Percentiles rank a stretch among this genome's conserved stretches.
Conservation (phyloP, 805 yeast genomes). For the Starmerella lactis-condensi region DNA sequence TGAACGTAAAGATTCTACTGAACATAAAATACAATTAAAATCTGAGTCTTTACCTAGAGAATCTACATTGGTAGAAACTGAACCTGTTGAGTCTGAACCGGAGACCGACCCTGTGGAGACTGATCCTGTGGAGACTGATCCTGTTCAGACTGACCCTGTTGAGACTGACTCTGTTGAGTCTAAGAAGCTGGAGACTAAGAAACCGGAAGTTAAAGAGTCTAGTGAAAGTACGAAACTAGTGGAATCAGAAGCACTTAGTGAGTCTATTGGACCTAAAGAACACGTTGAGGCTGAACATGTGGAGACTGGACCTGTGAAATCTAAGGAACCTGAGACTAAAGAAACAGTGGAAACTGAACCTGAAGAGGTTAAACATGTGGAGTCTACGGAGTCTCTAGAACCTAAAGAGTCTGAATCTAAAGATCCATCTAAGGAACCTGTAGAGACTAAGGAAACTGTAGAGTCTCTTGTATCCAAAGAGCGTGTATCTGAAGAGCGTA, state of each 20-base stretch:
- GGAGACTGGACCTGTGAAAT: background rate
- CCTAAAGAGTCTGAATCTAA: too few relatives aligned
- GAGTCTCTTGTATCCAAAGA: constrained; percentile 1
- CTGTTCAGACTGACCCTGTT: too few relatives aligned
- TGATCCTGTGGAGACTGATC: too few relatives aligned
- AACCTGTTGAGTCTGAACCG: too few relatives aligned
- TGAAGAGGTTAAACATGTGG: constrained; percentile 1
- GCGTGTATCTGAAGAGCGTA: too few relatives aligned
- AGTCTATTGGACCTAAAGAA: background rate
- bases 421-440: constrained; percentile 1
- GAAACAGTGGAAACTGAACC: constrained; percentile 1
- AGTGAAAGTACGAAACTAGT: background rate
- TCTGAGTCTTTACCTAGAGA: too few relatives aligned
- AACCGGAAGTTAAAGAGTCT: background rate
- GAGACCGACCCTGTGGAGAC: too few relatives aligned
- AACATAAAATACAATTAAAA: too few relatives aligned
- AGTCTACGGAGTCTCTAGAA: background rate
- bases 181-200: too few relatives aligned
- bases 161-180: too few relatives aligned
- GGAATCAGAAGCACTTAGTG: background rate
- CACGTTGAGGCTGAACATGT: background rate
- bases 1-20: too few relatives aligned
- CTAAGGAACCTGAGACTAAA: background rate
- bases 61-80: too few relatives aligned
- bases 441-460: constrained; percentile 1